phyloP scores from a whole-genome alignment of 2,329 filamentous ascomycete species.

The Parafenestella ontariensis region DNA sequence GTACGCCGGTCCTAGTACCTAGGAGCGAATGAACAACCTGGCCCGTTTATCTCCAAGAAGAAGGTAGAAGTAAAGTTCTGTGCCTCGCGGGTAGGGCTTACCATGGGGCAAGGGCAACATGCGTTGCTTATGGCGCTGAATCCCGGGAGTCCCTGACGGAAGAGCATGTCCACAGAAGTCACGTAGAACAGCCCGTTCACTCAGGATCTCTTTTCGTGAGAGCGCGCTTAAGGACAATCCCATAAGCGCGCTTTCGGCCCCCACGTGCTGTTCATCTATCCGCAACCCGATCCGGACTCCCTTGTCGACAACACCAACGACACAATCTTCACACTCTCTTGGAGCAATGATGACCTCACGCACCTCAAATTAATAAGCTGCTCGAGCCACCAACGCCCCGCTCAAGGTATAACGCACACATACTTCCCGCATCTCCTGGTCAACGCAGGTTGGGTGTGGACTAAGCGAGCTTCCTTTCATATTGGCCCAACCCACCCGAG shows the following conservation, averaged over 20 bases:
- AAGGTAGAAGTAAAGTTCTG: slow-evolving; percentile 6
- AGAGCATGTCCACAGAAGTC: neutral
- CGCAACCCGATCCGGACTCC: neutral
- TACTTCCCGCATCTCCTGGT: too few relatives aligned
- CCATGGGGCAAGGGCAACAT: neutral
- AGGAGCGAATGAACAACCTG: neutral
- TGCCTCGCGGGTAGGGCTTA: slow-evolving; percentile 13
- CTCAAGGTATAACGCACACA: too few relatives aligned
- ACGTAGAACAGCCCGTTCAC: neutral
- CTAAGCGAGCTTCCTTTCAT: too few relatives aligned
- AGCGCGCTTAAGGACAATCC: neutral
- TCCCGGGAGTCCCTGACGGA: neutral
- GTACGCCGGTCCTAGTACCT: neutral
- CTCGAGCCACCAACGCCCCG: neutral
- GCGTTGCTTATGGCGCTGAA: neutral
- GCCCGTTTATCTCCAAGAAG: neutral
- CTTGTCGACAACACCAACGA: too few relatives aligned
- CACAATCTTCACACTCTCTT: neutral
- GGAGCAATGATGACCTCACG: neutral
- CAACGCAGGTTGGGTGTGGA: too few relatives aligned
- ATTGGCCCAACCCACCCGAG: too few relatives aligned
- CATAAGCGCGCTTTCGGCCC: slow-evolving; percentile 6
- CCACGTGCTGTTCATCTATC: neutral
- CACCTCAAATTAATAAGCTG: neutral
- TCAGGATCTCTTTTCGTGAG: neutral